Evolutionary conservation across 345 rosid species (phyloP), one percentile per base, ranked within the genome.

Genomic region (Nasturtium officinale): DNA sequence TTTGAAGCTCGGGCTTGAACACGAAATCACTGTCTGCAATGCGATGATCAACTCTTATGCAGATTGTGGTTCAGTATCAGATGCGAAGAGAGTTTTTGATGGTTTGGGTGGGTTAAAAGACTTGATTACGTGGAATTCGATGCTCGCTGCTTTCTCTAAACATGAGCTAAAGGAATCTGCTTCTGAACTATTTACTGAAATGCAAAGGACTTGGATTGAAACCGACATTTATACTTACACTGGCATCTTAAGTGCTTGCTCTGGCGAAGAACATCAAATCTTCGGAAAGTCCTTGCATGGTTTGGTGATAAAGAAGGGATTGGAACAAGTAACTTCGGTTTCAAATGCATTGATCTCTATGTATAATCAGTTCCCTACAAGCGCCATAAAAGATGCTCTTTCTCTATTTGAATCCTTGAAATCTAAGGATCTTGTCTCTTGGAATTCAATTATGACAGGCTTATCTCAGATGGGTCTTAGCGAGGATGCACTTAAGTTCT

Each of bases 361-460:
- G 97, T 85, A 90, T 55, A 72, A 83, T 60, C 86, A 86, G 72
- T 74, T 80, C 6, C 72, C 83, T 78, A 37, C 71, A 56, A 72
- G 67, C 62, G 65, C 83, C 43, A 80, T 90, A 88, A 83, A 74
- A 16, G 86, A 84, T 56, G 85, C 90, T 15, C 33, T 88, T 11
- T 54, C 45, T 29, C 42, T 90, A 32, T 90, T 90, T 56, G 58
- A 81, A 17, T 79, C 82, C 30, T 84, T 90, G 82, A 68, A 82
- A 55, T 67, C 46, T 37, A 90, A 81, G 69, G 96, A 90, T 62
- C 85, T 81, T 32, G 86, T 90, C 73, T 85, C 96, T 16, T 90
- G 90, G 94, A 88, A 88, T 71, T 81, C 95, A 25, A 77, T 90
- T 18, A 55, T 90, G 78, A 88, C 88, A 1, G 92, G 96, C 7